A percentile compares a stretch with the other conserved stretches of the same genome.
phyloP scores from a whole-genome alignment of 2,329 filamentous ascomycete genomes.

The Coniochaeta pulveracea region DNA sequence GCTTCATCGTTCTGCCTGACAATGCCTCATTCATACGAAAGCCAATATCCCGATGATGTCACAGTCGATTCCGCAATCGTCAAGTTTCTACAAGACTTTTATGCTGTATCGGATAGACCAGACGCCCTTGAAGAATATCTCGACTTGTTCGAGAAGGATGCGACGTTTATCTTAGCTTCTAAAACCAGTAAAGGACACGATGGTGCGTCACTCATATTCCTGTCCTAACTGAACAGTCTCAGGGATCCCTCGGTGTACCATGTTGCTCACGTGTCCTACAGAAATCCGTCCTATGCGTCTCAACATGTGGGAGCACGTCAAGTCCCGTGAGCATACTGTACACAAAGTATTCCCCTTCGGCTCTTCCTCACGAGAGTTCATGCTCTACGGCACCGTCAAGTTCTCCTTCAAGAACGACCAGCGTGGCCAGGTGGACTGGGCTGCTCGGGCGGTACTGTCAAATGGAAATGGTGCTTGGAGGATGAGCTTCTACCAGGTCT shows the following conservation, averaged over 20 bases:
- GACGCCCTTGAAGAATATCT: neutral
- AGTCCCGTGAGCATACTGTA: neutral
- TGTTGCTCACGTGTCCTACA: neutral
- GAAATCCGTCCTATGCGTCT: neutral
- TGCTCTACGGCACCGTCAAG: neutral
- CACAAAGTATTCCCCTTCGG: neutral
- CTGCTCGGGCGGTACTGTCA: neutral
- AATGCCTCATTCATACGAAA: conserved; percentile 1
- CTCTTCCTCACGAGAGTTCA: neutral
- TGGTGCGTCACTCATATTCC: neutral
- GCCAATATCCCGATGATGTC: neutral
- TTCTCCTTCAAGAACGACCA: conserved; percentile 1
- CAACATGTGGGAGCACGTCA: neutral
- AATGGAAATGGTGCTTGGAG: neutral
- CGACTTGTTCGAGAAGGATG: neutral
- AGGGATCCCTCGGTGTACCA: too few relatives aligned
- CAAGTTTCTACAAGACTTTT: neutral
- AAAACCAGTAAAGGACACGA: neutral
- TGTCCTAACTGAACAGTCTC: too few relatives aligned
- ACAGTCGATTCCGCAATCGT: neutral
- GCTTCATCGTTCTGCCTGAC: too few relatives aligned
- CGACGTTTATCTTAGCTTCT: neutral
- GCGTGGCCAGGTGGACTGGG: neutral
- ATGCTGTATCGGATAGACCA: neutral
- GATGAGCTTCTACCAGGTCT: conserved; percentile 1